These are phyloP conservation scores for Helicostylum pulchrum DNA, from an alignment of 192 early-diverging fungal species.

Conservation along the genomic window DNA sequence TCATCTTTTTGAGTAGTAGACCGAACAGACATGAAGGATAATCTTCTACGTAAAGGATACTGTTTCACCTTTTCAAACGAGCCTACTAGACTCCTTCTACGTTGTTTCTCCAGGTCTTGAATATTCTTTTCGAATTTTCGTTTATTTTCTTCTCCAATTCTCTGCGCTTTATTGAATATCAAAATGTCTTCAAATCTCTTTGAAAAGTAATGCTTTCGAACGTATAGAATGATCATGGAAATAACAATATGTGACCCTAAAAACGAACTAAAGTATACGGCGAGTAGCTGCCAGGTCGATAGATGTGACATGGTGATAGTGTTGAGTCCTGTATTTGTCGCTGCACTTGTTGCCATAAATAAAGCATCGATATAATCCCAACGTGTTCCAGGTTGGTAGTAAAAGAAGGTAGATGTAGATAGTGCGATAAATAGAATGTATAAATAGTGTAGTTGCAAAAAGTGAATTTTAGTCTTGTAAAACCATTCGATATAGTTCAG, in stretches of 20 bases:
- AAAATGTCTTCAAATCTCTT: slow-evolving; percentile 34
- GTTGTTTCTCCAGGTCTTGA: not conserved
- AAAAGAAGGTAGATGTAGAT: slow-evolving; percentile 21
- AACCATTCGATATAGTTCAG: slow-evolving; percentile 4
- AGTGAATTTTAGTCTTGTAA: slow-evolving; percentile 30
- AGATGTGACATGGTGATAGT: slow-evolving; percentile 25
- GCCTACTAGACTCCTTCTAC: not conserved
- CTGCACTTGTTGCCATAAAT: slow-evolving; percentile 28
- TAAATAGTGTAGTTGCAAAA: slow-evolving; percentile 35
- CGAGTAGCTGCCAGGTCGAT: slow-evolving; percentile 18
- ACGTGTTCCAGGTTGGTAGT: slow-evolving; percentile 16
- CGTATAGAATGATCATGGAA: slow-evolving; percentile 22
- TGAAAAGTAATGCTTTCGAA: slow-evolving; percentile 30
- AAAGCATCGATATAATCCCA: slow-evolving; percentile 32
- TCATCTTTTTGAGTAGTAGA: not conserved
- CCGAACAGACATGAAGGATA: slow-evolving; percentile 13
- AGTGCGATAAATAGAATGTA: slow-evolving; percentile 28
- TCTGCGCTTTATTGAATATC: slow-evolving; percentile 20
- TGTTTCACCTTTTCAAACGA: not conserved
- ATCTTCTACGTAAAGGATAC: not conserved
- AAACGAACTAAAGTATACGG: slow-evolving; percentile 24
- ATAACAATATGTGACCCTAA: slow-evolving; percentile 30
- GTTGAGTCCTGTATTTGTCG: slow-evolving; percentile 35
- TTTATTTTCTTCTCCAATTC: slow-evolving; percentile 17
- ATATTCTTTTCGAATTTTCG: slow-evolving; percentile 10